Conservation (phyloP, 306 rosid species). For the Malus domestica region ASM211411v1 NC_041800.1:18510233-18510732, state of each 20-base stretch:
- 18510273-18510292: neutral
- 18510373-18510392: slow-evolving; percentile 25
- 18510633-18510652: slow-evolving; percentile 36
- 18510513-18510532: neutral
- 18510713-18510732: slow-evolving; percentile 58
- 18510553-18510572: slow-evolving; percentile 1
- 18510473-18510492: slow-evolving; percentile 71
- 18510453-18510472: slow-evolving; percentile 49
- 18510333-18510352: neutral
- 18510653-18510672: slow-evolving; percentile 61
- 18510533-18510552: neutral
- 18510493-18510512: slow-evolving; percentile 23
- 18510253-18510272: neutral
- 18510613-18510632: slow-evolving; percentile 35
- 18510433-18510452: slow-evolving; percentile 61
- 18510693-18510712: slow-evolving; percentile 54
- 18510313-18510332: neutral
- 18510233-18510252: slow-evolving; percentile 9
- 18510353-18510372: slow-evolving; percentile 7
- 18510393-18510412: slow-evolving; percentile 77
- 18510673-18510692: slow-evolving; percentile 73
- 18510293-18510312: neutral
- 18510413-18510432: slow-evolving; percentile 74
- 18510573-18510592: slow-evolving; percentile 38
- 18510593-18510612: slow-evolving; percentile 48